Base-by-base conservation (phyloP, 1,284 basidiomycete species). In the Cutaneotrichosporon spelunceum region DNA sequence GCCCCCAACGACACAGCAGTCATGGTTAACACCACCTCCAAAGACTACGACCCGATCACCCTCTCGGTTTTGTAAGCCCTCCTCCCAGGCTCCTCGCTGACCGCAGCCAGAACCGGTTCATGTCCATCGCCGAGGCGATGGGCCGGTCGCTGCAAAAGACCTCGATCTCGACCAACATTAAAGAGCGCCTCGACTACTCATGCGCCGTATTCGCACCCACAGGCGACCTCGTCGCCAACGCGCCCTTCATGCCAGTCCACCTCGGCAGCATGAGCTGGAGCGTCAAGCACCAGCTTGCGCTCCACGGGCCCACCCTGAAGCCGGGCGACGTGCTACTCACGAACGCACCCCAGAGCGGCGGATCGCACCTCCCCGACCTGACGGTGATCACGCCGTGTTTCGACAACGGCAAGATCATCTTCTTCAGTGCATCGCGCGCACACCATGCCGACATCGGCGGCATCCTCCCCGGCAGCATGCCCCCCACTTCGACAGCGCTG, bases 401-500 rank as follows among this genome's bases (percentile, higher is more conserved):
- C 53, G 66, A 74, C 56, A 61, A 62, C 19, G 54, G 60, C 19
- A 63, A 70, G 49, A 73, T 77, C 61, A 68, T 77, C 61, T 77
- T 77, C 68, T 77, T 71, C 60, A 67, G 66, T 4, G 73, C 75
- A 7, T 70, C 69, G 11, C 64, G 73, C 45, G 72, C 67, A 6
- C 71, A 73, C 59, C 72, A 72, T 56, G 63, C 69, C 26, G 75
- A 74, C 62, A 75, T 76, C 47, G 74, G 74, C 16, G 74, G 70
- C 66, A 78, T 76, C 66, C 74, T 67, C 52, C 74, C 62, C 23
- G 82, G 87, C 23, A 93, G 90, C 19, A 98, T 98, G 94, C 94
- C 94, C 0, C 91, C 94, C 0, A 93, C 89, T 0, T 91, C 88
- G 27, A 90, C 89, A 61, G 91, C 84, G 62, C 87, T 98, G 54